phyloP scores from a whole-genome alignment of 345 rosid genomes.

The Ricinus communis region DNA sequence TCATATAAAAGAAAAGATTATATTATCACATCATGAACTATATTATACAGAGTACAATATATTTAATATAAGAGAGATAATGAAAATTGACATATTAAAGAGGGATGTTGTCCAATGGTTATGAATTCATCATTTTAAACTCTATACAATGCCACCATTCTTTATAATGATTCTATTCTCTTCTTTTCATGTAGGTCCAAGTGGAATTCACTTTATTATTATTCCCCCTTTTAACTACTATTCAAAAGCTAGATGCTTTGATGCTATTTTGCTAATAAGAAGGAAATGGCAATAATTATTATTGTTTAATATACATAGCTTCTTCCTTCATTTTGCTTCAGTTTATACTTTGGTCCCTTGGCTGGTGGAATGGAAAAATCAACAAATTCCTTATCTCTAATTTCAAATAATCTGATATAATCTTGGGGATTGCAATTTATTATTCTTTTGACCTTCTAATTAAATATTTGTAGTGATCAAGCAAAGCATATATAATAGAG shows the following conservation, averaged over 20 bases:
- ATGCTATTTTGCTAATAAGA: conserved; percentile 21
- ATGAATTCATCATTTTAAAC: conserved; percentile 16
- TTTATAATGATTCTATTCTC: conserved; percentile 52
- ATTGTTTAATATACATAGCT: background rate
- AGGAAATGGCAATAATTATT: background rate
- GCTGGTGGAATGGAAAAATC: conserved; percentile 8
- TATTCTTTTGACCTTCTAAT: conserved; percentile 14
- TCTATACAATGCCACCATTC: conserved; percentile 28
- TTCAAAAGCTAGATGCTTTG: conserved; percentile 28
- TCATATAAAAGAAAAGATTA: conserved; percentile 2
- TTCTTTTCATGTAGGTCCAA: conserved; percentile 47
- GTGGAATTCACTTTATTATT: conserved; percentile 39
- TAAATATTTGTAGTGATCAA: conserved; percentile 9
- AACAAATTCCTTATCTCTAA: conserved; percentile 2
- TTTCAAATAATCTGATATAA: background rate
- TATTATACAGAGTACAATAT: background rate
- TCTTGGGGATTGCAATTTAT: conserved; percentile 1
- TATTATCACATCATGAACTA: conserved; percentile 13
- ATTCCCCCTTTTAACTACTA: conserved; percentile 25
- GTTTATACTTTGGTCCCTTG: conserved; percentile 14
- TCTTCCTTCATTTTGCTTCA: conserved; percentile 5
- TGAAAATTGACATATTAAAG: background rate
- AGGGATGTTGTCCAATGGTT: conserved; percentile 17
- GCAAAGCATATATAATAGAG: conserved; percentile 11
- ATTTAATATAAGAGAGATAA: background rate